Evolutionary conservation across 1,284 basidiomycete genomes (phyloP).

Genomic region (Waitea zeae): DNA sequence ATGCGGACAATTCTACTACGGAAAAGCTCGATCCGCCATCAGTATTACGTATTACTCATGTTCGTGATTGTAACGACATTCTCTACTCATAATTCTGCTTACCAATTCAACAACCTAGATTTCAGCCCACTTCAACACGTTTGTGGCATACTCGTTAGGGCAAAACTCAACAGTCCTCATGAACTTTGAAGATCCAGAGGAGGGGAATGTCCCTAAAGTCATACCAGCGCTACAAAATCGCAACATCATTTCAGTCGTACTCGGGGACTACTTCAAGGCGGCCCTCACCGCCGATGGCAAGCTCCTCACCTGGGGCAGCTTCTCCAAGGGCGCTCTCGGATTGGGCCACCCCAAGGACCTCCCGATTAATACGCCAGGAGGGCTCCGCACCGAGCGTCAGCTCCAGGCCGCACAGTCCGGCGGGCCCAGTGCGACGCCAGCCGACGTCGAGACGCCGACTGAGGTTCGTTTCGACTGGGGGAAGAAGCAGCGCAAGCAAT

Average conservation of each 20-base stretch:
- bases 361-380: constrained; percentile 39
- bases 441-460: constrained; percentile 37
- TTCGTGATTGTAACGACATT: too few species aligned
- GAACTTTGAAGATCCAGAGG: constrained; percentile 27
- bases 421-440: constrained; percentile 17
- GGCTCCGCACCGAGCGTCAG: constrained; percentile 23
- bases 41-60: too few species aligned
- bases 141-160: constrained; percentile 61
- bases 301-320: constrained; percentile 73
- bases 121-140: constrained; percentile 67
- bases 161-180: constrained; percentile 45
- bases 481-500: constrained; percentile 21
- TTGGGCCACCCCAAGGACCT: constrained; percentile 52
- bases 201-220: constrained; percentile 31
- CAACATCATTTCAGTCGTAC: constrained; percentile 64
- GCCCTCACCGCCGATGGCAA: constrained; percentile 68
- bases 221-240: constrained; percentile 56
- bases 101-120: too few species aligned
- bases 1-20: too few species aligned
- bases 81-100: too few species aligned
- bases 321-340: constrained; percentile 66
- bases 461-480: constrained; percentile 54
- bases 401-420: constrained; percentile 14
- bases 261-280: constrained; percentile 83
- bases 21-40: too few species aligned